Percentiles rank a stretch among this genome's conserved stretches.
Evolutionary conservation across 495 filamentous ascomycete species (phyloP).

Genomic region (Cercophora newfieldiana): DNA sequence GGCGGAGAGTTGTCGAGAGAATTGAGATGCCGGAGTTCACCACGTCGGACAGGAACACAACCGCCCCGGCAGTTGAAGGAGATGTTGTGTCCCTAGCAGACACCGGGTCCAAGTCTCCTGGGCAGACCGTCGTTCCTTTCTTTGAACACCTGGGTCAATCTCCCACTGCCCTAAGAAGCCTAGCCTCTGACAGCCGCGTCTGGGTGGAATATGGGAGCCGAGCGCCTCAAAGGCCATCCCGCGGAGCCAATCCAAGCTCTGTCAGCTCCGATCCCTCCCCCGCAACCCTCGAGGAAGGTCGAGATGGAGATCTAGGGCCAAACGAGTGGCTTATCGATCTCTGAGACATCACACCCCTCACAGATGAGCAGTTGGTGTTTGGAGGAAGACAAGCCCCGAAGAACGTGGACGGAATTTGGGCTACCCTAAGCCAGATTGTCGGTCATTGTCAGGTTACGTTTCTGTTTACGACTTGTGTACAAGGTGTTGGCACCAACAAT

Average conservation of each 20-base stretch:
- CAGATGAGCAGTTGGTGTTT: no score
- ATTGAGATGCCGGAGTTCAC: not conserved
- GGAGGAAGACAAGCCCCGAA: no score
- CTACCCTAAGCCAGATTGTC: no score
- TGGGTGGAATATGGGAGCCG: not conserved
- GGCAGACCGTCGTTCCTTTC: not conserved
- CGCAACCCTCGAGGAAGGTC: not conserved
- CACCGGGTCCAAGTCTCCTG: not conserved
- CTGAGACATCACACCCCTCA: no score
- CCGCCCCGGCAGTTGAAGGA: no score
- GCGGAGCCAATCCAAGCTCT: not conserved
- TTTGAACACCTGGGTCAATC: not conserved
- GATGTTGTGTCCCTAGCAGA: not conserved
- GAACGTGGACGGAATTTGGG: no score
- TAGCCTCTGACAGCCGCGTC: not conserved
- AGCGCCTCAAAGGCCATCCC: not conserved
- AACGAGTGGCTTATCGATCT: not conserved
- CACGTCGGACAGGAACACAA: no score
- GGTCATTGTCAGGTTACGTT: no score
- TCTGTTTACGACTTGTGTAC: no score
- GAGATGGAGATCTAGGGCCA: not conserved
- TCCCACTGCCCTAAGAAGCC: not conserved
- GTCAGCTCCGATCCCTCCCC: not conserved
- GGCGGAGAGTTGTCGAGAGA: no score
- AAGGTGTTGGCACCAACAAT: no score